Conservation (phyloP, 1,284 basidiomycete genomes). For the Mycena sp. region DNA sequence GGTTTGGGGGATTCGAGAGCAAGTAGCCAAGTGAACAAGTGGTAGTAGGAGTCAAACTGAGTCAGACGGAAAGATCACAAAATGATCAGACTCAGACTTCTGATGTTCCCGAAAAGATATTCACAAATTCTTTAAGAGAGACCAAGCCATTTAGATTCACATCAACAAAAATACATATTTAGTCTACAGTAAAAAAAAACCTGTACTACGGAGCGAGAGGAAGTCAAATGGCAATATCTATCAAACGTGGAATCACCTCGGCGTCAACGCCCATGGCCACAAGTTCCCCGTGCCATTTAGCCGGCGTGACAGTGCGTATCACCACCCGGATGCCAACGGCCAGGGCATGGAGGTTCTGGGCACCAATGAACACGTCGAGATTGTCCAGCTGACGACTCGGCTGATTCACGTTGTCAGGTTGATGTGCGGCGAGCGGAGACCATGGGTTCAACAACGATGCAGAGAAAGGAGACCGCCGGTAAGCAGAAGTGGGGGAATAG, state of each 20-base stretch:
- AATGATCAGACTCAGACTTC: too few relatives aligned
- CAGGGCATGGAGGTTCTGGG: background rate
- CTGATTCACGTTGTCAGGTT: background rate
- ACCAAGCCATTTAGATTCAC: too few relatives aligned
- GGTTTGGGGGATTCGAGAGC: too few relatives aligned
- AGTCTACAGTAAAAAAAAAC: too few relatives aligned
- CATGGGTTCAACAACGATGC: background rate
- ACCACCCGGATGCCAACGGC: background rate
- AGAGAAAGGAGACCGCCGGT: too few relatives aligned
- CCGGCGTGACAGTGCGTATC: background rate
- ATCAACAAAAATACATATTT: too few relatives aligned
- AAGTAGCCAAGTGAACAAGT: too few relatives aligned
- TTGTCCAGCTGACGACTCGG: background rate
- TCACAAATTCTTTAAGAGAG: too few relatives aligned
- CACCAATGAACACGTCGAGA: background rate
- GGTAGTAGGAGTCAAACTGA: too few relatives aligned
- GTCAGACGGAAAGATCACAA: too few relatives aligned
- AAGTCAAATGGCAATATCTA: background rate
- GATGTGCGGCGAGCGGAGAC: background rate
- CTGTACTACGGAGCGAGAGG: too few relatives aligned
- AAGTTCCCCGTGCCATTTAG: slow-evolving; percentile 1
- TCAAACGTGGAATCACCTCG: background rate
- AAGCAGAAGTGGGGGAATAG: background rate
- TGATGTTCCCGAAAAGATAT: too few relatives aligned
- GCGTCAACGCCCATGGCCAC: background rate